Percentiles rank a stretch among this genome's conserved stretches.
phyloP scores from a whole-genome alignment of 495 filamentous ascomycete species.

The Stereocaulon alpinum region DNA sequence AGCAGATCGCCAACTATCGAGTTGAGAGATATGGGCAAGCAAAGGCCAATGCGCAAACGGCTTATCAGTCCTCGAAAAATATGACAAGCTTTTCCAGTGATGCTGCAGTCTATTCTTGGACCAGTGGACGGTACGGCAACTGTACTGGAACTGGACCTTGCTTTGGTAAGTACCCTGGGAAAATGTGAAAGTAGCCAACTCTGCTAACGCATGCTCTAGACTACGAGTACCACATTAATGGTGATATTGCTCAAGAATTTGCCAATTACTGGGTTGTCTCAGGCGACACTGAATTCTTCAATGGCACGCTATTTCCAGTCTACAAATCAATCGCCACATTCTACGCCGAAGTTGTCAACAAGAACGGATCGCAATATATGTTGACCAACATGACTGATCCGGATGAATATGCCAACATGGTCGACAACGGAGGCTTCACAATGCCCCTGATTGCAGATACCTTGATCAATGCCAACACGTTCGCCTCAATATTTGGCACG shows the following conservation, averaged over 20 bases:
- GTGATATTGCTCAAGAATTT: conserved; percentile 58
- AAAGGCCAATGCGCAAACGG: conserved; percentile 37
- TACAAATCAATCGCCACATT: conserved; percentile 49
- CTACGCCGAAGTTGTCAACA: conserved; percentile 43
- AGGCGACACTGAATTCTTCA: conserved; percentile 47
- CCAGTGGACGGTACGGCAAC: conserved; percentile 52
- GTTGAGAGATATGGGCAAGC: conserved; percentile 43
- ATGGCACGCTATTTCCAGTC: conserved; percentile 44
- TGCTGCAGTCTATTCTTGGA: conserved; percentile 54
- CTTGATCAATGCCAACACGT: conserved; percentile 43
- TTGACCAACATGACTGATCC: conserved; percentile 71
- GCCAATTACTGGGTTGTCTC: conserved; percentile 51
- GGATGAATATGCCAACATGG: conserved; percentile 65
- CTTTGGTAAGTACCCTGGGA: conserved; percentile 41
- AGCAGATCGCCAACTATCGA: conserved; percentile 50
- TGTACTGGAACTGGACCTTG: conserved; percentile 58
- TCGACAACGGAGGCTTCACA: conserved; percentile 64
- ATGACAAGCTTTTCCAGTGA: conserved; percentile 38
- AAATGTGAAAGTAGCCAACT: background rate
- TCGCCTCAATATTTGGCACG: conserved; percentile 48
- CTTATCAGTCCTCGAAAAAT: conserved; percentile 41
- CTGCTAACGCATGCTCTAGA: background rate
- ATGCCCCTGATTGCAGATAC: conserved; percentile 55
- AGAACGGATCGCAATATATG: conserved; percentile 42
- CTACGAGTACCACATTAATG: conserved; percentile 53